A percentile compares a stretch with the other conserved stretches of the same genome.
Evolutionary conservation across 2,329 filamentous ascomycete genomes (phyloP).

Genomic region (Biscogniauxia mediterranea): DNA sequence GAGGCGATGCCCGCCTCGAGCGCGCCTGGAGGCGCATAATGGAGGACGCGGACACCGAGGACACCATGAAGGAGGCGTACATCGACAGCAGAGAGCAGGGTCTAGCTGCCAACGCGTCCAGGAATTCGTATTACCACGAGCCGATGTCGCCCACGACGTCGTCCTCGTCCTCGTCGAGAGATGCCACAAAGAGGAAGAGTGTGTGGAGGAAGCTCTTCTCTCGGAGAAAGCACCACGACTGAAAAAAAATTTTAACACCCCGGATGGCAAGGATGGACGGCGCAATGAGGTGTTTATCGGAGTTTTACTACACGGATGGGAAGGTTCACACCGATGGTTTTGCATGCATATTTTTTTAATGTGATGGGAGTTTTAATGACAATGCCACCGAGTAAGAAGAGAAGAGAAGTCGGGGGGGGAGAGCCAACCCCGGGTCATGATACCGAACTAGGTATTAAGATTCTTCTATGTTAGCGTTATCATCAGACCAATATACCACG

Average conservation of each 20-base stretch:
- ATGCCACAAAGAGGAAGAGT: not conserved
- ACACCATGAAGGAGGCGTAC: not conserved
- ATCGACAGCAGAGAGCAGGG: not conserved
- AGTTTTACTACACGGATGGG: too few relatives aligned
- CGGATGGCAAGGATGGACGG: too few relatives aligned
- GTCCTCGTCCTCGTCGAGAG: not conserved
- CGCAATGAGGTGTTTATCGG: too few relatives aligned
- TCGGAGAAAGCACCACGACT: not conserved
- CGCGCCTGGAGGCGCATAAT: conserved; percentile 4
- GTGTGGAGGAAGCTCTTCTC: not conserved
- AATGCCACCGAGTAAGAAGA: too few relatives aligned
- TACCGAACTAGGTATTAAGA: too few relatives aligned
- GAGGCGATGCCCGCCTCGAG: conserved; percentile 1
- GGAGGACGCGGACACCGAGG: not conserved
- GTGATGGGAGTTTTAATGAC: too few relatives aligned
- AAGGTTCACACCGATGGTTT: too few relatives aligned
- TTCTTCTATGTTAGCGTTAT: too few relatives aligned
- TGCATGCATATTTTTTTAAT: too few relatives aligned
- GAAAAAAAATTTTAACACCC: not conserved
- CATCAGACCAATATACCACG: too few relatives aligned
- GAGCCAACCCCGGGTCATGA: too few relatives aligned
- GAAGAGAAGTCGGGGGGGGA: too few relatives aligned
- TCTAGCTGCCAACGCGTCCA: not conserved
- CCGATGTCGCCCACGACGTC: not conserved
- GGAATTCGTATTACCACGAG: not conserved